Conservation (phyloP, 306 rosid species). For the Trifolium subterraneum region DNA sequence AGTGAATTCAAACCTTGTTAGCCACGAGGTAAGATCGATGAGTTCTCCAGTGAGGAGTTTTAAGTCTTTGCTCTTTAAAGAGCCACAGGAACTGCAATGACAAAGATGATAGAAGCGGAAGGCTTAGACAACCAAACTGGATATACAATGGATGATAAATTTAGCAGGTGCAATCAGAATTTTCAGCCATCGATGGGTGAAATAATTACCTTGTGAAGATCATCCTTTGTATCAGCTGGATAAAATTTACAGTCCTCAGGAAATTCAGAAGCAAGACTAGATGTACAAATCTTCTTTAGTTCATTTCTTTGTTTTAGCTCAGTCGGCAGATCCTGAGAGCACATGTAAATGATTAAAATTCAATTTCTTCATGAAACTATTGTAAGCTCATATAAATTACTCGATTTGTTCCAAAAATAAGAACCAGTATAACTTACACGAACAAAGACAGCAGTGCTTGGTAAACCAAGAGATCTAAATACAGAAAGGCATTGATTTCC, state of each 20-base stretch:
- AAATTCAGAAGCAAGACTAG: conserved; percentile 78
- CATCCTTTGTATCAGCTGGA: conserved; percentile 88
- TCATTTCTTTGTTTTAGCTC: conserved; percentile 76
- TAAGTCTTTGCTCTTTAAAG: conserved; percentile 89
- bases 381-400: background rate
- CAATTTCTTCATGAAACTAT: conserved; percentile 17
- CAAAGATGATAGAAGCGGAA: conserved; percentile 1
- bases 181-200: conserved; percentile 16
- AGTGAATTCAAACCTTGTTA: conserved; percentile 66
- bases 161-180: conserved; percentile 20
- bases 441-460: conserved; percentile 82
- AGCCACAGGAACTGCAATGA: conserved; percentile 86
- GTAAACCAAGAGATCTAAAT: conserved; percentile 89
- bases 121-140: conserved; percentile 31
- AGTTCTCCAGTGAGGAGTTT: conserved; percentile 86
- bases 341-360: conserved; percentile 24
- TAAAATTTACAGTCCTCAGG: conserved; percentile 88
- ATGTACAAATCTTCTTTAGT: conserved; percentile 71
- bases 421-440: conserved; percentile 66
- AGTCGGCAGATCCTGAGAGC: conserved; percentile 72
- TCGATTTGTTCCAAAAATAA: conserved; percentile 18
- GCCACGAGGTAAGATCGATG: conserved; percentile 80
- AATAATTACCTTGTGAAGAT: conserved; percentile 82
- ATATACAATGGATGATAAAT: conserved; percentile 1
- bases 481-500: conserved; percentile 94